Evolutionary conservation across 2,329 filamentous ascomycete species (phyloP).

Genomic region (Emericellopsis cladophorae): DNA sequence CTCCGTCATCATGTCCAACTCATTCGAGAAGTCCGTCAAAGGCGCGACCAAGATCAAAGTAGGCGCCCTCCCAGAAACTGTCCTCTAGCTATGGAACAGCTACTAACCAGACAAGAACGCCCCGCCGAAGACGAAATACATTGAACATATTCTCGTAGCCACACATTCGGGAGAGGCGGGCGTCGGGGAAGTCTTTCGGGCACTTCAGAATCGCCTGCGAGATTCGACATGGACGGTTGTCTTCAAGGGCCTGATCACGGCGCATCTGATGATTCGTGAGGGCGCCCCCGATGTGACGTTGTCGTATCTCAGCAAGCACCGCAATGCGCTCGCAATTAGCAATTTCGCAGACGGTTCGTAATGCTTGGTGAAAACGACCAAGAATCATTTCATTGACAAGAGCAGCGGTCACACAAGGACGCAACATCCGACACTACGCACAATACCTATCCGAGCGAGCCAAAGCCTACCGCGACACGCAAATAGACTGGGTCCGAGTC

Average conservation of each 20-base stretch:
- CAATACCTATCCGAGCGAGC: constrained; percentile 77
- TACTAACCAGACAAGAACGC: constrained; percentile 49
- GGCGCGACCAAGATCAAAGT: constrained; percentile 98
- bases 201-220: constrained; percentile 74
- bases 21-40: constrained; percentile 98
- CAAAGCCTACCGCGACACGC: constrained; percentile 70
- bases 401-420: constrained; percentile 81
- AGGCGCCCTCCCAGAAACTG: constrained; percentile 2
- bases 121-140: constrained; percentile 96
- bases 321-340: constrained; percentile 75
- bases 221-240: constrained; percentile 99
- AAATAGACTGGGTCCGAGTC: constrained; percentile 77
- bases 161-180: constrained; percentile 91
- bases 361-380: neutral
- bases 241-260: constrained; percentile 92
- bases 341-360: constrained; percentile 80
- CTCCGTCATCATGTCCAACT: constrained; percentile 53
- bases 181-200: constrained; percentile 90
- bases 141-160: constrained; percentile 92
- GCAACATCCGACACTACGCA: constrained; percentile 86
- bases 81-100: neutral
- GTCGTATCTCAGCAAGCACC: constrained; percentile 69
- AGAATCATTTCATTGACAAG: neutral
- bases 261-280: constrained; percentile 95
- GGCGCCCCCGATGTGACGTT: constrained; percentile 83